These are phyloP conservation scores for Ocimum tenuiflorum DNA, from an alignment of 257 asterid genomes.

Conservation along the genomic window DNA sequence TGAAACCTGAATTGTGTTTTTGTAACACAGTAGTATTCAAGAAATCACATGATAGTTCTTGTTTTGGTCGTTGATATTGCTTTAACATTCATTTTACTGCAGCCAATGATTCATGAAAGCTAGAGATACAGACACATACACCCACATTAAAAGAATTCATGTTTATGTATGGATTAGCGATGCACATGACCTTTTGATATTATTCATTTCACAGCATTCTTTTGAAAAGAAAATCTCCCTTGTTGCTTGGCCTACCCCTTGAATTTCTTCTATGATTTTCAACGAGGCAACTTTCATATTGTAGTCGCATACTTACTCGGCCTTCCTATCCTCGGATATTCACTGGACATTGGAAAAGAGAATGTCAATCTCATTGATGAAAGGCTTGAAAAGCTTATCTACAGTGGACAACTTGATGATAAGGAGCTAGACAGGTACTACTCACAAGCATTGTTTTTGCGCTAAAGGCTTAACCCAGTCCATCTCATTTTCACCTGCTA, in stretches of 20 bases:
- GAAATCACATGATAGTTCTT: not conserved
- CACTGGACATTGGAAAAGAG: conserved; percentile 92
- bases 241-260: too few species aligned
- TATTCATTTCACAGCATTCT: too few species aligned
- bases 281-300: conserved; percentile 4
- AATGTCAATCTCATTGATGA: conserved; percentile 80
- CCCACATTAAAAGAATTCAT: not conserved
- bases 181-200: not conserved
- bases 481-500: not conserved
- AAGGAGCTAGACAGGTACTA: conserved; percentile 86
- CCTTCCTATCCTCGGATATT: conserved; percentile 83
- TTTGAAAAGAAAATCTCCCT: too few species aligned
- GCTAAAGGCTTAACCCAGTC: not conserved
- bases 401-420: conserved; percentile 91
- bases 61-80: not conserved
- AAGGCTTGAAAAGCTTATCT: conserved; percentile 78
- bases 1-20: not conserved
- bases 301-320: conserved; percentile 86
- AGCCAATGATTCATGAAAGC: not conserved
- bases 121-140: not conserved
- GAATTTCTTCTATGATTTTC: not conserved
- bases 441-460: not conserved
- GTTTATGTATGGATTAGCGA: not conserved
- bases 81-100: not conserved
- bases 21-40: not conserved